Evolutionary conservation across 805 yeast genomes (phyloP).

Genomic region (Monosporozyma servazzii): DNA sequence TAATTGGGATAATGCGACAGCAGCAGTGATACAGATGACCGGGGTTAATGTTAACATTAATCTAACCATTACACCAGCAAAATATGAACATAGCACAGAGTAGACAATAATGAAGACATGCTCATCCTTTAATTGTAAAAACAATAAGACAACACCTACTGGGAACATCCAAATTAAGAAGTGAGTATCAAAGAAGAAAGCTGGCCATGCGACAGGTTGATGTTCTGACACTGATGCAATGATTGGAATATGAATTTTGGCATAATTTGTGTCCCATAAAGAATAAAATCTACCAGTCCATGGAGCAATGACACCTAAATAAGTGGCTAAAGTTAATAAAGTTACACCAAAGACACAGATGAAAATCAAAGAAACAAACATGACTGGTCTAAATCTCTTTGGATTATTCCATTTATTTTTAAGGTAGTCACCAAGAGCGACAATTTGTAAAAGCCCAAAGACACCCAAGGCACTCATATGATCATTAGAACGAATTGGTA

Average conservation of each 20-base stretch:
- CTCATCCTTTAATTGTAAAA: slow-evolving; percentile 84
- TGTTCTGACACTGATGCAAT: slow-evolving; percentile 98
- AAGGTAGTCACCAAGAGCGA: slow-evolving; percentile 75
- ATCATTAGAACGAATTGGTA: slow-evolving; percentile 94
- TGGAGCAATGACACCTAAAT: slow-evolving; percentile 91
- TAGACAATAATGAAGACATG: slow-evolving; percentile 89
- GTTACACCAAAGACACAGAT: slow-evolving; percentile 55
- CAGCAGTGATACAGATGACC: slow-evolving; percentile 86
- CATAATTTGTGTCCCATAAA: slow-evolving; percentile 95
- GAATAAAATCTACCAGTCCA: slow-evolving; percentile 99
- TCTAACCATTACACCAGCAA: slow-evolving; percentile 99
- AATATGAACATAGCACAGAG: slow-evolving; percentile 87
- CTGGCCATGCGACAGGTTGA: slow-evolving; percentile 99
- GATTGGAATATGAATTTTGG: slow-evolving; percentile 95
- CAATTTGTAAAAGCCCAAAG: slow-evolving; percentile 88
- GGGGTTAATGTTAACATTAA: slow-evolving; percentile 96
- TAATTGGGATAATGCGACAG: slow-evolving; percentile 75
- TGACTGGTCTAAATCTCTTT: slow-evolving; percentile 57
- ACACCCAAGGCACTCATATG: slow-evolving; percentile 98
- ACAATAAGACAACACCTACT: slow-evolving; percentile 84
- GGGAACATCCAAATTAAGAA: slow-evolving; percentile 97
- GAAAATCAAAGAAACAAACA: slow-evolving; percentile 48
- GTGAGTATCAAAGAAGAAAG: slow-evolving; percentile 89
- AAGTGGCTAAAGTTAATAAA: slow-evolving; percentile 72
- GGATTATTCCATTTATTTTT: slow-evolving; percentile 60